These are phyloP conservation scores for Aureobasidium melanogenum DNA, from an alignment of 2,329 filamentous ascomycete genomes.

Conservation along the genomic window DNA sequence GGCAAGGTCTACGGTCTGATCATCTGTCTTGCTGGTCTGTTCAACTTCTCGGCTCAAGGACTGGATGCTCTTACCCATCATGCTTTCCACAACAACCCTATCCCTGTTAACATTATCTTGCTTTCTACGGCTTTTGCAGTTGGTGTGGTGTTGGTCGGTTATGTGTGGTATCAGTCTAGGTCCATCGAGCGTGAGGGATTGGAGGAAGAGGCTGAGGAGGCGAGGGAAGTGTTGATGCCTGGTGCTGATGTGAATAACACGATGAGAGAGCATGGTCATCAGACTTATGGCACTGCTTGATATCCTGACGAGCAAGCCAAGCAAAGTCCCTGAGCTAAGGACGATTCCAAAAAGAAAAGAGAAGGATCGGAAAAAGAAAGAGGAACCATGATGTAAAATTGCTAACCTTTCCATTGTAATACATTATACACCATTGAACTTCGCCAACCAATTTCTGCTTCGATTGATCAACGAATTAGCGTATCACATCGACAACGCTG, in stretches of 20 bases:
- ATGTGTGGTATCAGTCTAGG: conserved; percentile 48
- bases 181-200: conserved; percentile 33
- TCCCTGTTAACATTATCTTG: conserved; percentile 67
- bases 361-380: no score
- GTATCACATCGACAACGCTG: no score
- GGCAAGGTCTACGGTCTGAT: conserved; percentile 90
- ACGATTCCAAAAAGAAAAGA: no score
- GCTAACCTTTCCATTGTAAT: no score
- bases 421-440: no score
- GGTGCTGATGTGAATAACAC: conserved; percentile 21
- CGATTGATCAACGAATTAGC: no score
- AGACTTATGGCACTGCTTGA: conserved; percentile 22
- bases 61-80: conserved; percentile 71
- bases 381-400: no score
- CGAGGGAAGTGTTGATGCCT: conserved; percentile 31
- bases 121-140: conserved; percentile 53
- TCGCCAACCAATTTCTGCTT: no score
- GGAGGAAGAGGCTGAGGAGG: conserved; percentile 36
- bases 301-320: no score
- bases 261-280: conserved; percentile 22
- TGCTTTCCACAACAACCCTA: conserved; percentile 60
- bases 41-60: conserved; percentile 76
- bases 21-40: conserved; percentile 73
- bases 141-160: conserved; percentile 57
- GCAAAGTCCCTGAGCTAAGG: no score